These are phyloP conservation scores for Staphylotrichum tortipilum DNA, from an alignment of 495 filamentous ascomycete genomes.

Conservation along the genomic window DNA sequence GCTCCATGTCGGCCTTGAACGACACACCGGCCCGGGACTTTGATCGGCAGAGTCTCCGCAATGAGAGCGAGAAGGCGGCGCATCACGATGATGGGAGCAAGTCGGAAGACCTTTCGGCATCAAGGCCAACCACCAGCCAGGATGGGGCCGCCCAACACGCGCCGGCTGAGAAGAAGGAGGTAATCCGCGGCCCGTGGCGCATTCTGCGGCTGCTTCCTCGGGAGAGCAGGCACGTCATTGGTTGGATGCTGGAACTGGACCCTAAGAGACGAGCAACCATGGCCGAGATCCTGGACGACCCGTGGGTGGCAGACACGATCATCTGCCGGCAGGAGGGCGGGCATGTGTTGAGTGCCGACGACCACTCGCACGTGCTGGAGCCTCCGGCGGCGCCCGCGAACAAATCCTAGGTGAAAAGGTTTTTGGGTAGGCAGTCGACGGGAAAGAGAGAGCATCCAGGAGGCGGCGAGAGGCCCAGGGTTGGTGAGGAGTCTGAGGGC, in stretches of 20 bases:
- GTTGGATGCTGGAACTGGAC: constrained; percentile 84
- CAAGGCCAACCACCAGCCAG: constrained; percentile 2
- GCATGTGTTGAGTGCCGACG: constrained; percentile 36
- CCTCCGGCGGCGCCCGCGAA: constrained; percentile 34
- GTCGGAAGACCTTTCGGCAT: constrained; percentile 5
- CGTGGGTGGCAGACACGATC: constrained; percentile 72
- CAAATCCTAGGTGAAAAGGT: too few relatives aligned
- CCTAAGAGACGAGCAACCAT: constrained; percentile 77
- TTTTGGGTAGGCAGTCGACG: too few relatives aligned
- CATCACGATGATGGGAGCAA: constrained; percentile 11
- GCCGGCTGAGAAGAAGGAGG: constrained; percentile 54
- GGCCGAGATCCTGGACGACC: constrained; percentile 74
- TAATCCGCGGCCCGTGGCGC: constrained; percentile 89
- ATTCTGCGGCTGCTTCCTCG: constrained; percentile 84
- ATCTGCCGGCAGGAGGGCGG: constrained; percentile 45
- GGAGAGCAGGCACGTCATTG: constrained; percentile 82
- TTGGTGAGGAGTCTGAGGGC: neutral
- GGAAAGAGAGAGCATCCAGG: too few relatives aligned
- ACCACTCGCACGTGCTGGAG: constrained; percentile 48
- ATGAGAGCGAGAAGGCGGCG: neutral
- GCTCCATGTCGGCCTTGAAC: constrained; percentile 29
- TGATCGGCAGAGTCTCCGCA: constrained; percentile 22
- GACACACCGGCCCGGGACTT: constrained; percentile 30
- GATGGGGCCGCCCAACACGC: constrained; percentile 2
- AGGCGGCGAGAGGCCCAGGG: neutral